Base-by-base conservation (phyloP, 2,329 filamentous ascomycete species). In the Botrytis cinerea region DNA sequence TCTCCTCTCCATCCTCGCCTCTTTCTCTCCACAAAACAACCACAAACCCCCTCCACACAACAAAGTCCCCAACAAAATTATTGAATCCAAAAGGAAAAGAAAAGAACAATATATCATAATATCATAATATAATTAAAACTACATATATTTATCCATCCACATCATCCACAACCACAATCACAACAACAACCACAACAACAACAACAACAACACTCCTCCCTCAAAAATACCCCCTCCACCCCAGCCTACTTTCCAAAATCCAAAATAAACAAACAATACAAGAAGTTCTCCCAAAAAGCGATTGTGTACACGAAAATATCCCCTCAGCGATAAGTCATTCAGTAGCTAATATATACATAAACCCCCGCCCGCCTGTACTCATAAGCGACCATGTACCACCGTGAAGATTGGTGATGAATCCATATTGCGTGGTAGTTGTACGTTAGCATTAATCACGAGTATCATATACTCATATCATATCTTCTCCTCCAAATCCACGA, bases 361-460 rank as follows among this genome's bases (percentile, higher is more conserved):
- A 16, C 59, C 35, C 32, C 32, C 4, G 35, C 59, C 35, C 9
- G 38, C 38, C 25, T 25, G 22, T 62, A 45, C 38, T n/a, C 38
- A 63, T 32, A 28, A 40, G n/a, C 40, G n/a, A 32, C 61, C 61
- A 28, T 28, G n/a, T 54, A 54, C 51, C n/a, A 28, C 25, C 59
- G n/a, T 45, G 12, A 45, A 18, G 8, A 38, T 18, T 63, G 38
- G 16, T n/a, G 16, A n/a, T 61, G 38, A 9, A 63, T n/a, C n/a
- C n/a, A 63, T 63, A 28, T 63, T 43, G 61, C n/a, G n/a, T 32
- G 35, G 20, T 57, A 28, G n/a, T 38, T 57, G 28, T 25, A 32
- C n/a, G n/a, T 45, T 68, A 57, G 35, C 48, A n/a, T 69, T 57
- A 18, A 43, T 57, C 66, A 69, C 57, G 64, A 43, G 46, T n/a